Evolutionary conservation across 2,329 filamentous ascomycete genomes (phyloP), one percentile per base, ranked within the genome.

Genomic region (Aspergillus texensis): DNA sequence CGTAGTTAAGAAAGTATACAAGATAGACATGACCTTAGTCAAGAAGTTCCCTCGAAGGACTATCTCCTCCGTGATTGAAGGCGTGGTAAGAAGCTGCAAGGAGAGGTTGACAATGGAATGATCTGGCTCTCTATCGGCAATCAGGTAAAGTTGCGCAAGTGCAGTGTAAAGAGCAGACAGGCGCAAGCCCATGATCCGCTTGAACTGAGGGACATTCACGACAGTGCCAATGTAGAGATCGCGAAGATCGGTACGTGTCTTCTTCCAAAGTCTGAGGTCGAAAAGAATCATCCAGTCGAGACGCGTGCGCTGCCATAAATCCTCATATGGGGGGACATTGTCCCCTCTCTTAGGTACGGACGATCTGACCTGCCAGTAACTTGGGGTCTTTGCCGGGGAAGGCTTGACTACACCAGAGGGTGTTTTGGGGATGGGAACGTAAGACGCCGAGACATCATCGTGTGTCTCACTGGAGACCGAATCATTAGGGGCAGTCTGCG

Each of bases 81-180:
- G 94, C 0, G 95, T 97, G 0, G 95, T 99, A 66, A 99, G 83
- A 88, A 99, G 96, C 75, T 99, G 95, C 34, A 98, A 82, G 5
- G 94, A 98, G 43, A 99, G 87, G 74, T 97, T 97, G 83, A 99
- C 97, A 74, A 99, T 98, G 12, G 94, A 98, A 78, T 98, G 94
- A 73, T 99, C 95, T 2, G 95, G 95, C 76, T 99, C 95, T 67
- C 95, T 86, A 74, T 99, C 95, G 16, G 94, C 94, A 68, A 99
- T 95, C 34, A 99, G 86, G 76, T 98, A 99, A 4, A 99, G 83
- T 75, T 99, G 94, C 6, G 95, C 94, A 55, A 99, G 82, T 2
- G 91, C 92, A 1, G 95, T 98, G 79, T 99, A 99, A 3, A 99
- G 84, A 0, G 93, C 94, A 59, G 96, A 93, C 76, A 99, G 96